A percentile compares a stretch with the other conserved stretches of the same genome.
Evolutionary conservation across 148 eudicot genomes (phyloP).

Genomic region (Camellia lanceoleosa): DNA sequence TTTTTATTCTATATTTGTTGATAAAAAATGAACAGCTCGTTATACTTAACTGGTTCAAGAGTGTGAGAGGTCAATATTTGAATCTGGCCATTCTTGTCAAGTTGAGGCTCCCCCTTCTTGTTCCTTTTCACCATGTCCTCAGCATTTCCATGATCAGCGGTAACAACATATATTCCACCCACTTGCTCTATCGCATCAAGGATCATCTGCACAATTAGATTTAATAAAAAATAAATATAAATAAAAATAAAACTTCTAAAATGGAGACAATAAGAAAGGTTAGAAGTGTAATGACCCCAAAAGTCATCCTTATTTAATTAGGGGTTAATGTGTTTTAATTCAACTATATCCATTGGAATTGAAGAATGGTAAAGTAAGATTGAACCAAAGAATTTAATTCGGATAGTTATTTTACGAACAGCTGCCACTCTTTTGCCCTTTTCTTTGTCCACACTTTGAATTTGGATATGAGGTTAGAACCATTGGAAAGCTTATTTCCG

Average conservation of each 20-base stretch:
- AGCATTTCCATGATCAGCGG: constrained; percentile 97
- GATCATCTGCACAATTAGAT: constrained; percentile 52
- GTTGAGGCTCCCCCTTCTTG: constrained; percentile 81
- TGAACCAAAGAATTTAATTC: too few relatives aligned
- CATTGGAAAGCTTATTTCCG: too few relatives aligned
- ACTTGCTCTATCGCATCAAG: constrained; percentile 84
- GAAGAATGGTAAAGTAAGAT: too few relatives aligned
- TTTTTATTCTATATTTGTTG: not conserved
- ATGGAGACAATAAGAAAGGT: not conserved
- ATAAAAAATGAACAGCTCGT: not conserved
- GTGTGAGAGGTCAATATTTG: constrained; percentile 96
- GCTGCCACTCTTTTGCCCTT: too few relatives aligned
- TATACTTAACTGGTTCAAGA: constrained; percentile 65
- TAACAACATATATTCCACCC: constrained; percentile 90
- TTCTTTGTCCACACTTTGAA: too few relatives aligned
- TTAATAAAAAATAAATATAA: not conserved
- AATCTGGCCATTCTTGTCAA: constrained; percentile 79
- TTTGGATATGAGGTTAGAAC: too few relatives aligned
- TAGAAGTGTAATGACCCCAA: too few relatives aligned
- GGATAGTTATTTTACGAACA: too few relatives aligned
- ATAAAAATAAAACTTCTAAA: not conserved
- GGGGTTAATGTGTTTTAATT: too few relatives aligned
- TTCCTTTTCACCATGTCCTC: constrained; percentile 98
- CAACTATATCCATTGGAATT: too few relatives aligned
- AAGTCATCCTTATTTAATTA: too few relatives aligned